A percentile compares a stretch with the other conserved stretches of the same genome.
These are phyloP conservation scores for Xylariaceae sp. DNA, from an alignment of 2,329 filamentous ascomycete species.

Conservation along the genomic window DNA sequence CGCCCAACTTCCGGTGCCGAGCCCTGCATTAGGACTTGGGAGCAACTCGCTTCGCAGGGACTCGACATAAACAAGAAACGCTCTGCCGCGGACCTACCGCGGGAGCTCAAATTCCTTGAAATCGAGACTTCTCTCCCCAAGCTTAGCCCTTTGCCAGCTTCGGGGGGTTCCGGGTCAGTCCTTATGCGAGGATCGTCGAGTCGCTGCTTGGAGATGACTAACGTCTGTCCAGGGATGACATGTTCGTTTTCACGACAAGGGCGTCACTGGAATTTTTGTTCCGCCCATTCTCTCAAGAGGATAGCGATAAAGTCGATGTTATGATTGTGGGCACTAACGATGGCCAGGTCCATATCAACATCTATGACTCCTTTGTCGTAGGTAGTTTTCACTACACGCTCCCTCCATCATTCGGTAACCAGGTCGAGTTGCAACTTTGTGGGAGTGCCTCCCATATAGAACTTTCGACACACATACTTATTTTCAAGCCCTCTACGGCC, in stretches of 20 bases:
- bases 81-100: constrained; percentile 53
- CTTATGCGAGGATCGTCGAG: constrained; percentile 1
- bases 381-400: constrained; percentile 55
- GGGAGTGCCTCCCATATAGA: constrained; percentile 67
- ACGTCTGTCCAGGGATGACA: constrained; percentile 43
- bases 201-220: constrained; percentile 12
- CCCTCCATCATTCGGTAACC: constrained; percentile 28
- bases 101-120: constrained; percentile 68
- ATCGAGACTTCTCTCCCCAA: constrained; percentile 71
- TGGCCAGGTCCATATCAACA: constrained; percentile 68
- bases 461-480: constrained; percentile 68
- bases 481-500: constrained; percentile 47
- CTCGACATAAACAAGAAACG: constrained; percentile 27
- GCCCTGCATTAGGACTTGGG: constrained; percentile 27
- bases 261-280: constrained; percentile 66
- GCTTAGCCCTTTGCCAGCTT: constrained; percentile 62
- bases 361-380: constrained; percentile 80
- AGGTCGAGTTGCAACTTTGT: constrained; percentile 36
- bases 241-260: constrained; percentile 62
- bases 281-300: constrained; percentile 53
- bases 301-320: constrained; percentile 71
- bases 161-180: constrained; percentile 57
- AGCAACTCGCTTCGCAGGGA: constrained; percentile 28
- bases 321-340: constrained; percentile 69
- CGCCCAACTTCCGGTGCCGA: constrained; percentile 15